A percentile compares a stretch with the other conserved stretches of the same genome.
These are phyloP conservation scores for Candida albicans DNA, from an alignment of 1,139 yeast genomes.

Conservation along the genomic window DNA sequence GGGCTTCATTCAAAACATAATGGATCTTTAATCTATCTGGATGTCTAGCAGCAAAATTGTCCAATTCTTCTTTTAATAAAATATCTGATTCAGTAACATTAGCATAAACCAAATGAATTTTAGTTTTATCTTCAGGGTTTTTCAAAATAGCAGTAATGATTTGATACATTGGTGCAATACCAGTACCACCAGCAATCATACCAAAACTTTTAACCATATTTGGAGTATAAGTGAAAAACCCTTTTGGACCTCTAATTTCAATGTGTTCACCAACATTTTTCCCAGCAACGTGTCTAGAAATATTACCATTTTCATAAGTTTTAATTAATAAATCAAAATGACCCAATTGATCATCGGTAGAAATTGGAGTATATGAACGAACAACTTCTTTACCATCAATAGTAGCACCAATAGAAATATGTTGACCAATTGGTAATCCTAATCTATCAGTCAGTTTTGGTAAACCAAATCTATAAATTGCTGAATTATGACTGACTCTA, in stretches of 20 bases:
- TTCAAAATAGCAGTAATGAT: slow-evolving; percentile 66
- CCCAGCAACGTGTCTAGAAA: slow-evolving; percentile 72
- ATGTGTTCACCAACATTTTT: slow-evolving; percentile 51
- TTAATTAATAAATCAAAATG: slow-evolving; percentile 87
- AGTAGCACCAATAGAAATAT: slow-evolving; percentile 72
- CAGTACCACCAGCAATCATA: slow-evolving; percentile 94
- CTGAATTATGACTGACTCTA: slow-evolving; percentile 77
- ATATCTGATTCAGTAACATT: slow-evolving; percentile 75
- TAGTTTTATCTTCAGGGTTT: slow-evolving; percentile 83
- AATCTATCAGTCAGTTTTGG: slow-evolving; percentile 73
- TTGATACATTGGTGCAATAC: slow-evolving; percentile 94
- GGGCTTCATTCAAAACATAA: slow-evolving; percentile 76
- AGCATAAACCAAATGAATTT: slow-evolving; percentile 78
- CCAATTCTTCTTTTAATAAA: slow-evolving; percentile 74
- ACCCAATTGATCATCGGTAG: slow-evolving; percentile 82
- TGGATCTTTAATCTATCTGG: slow-evolving; percentile 76
- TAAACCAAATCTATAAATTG: slow-evolving; percentile 81
- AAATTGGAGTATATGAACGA: slow-evolving; percentile 92
- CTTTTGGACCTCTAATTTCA: slow-evolving; percentile 84
- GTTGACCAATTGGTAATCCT: slow-evolving; percentile 96
- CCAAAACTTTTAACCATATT: slow-evolving; percentile 79
- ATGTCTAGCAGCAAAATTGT: slow-evolving; percentile 57
- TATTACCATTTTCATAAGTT: slow-evolving; percentile 89
- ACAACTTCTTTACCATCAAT: slow-evolving; percentile 74
- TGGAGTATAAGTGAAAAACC: slow-evolving; percentile 80